Conservation (phyloP, 352 stramenopile species). For the Phytophthora hibernalis region DNA sequence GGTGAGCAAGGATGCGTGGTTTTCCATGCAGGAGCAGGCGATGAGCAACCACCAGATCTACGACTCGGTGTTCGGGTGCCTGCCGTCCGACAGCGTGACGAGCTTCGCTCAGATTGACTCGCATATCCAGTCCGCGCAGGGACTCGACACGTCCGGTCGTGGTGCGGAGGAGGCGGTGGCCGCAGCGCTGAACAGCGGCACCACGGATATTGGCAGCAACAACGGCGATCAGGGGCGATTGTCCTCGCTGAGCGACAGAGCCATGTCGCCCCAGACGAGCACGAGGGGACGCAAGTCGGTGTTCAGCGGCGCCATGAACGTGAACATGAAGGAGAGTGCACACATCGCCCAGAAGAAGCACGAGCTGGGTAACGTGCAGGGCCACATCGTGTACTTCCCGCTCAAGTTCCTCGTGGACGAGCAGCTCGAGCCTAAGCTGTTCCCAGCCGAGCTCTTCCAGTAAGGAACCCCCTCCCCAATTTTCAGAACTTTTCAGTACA, state of each 20-base stretch:
- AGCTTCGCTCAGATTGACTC: slow-evolving; percentile 77
- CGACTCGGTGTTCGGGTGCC: slow-evolving; percentile 81
- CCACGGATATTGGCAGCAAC: slow-evolving; percentile 32
- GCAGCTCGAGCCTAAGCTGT: slow-evolving; percentile 80
- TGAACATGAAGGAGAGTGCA: slow-evolving; percentile 74
- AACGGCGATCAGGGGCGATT: slow-evolving; percentile 23
- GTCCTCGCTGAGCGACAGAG: slow-evolving; percentile 34
- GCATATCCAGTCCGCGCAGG: slow-evolving; percentile 44
- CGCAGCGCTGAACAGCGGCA: slow-evolving; percentile 21
- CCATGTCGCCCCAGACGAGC: slow-evolving; percentile 30
- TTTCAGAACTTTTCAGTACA: slow-evolving; percentile 7
- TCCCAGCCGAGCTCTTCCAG: slow-evolving; percentile 85
- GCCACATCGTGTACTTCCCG: slow-evolving; percentile 89
- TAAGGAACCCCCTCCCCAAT: slow-evolving; percentile 22
- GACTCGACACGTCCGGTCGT: slow-evolving; percentile 40
- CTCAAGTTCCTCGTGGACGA: slow-evolving; percentile 86
- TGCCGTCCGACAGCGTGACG: slow-evolving; percentile 78
- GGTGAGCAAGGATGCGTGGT: slow-evolving; percentile 71
- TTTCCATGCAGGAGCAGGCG: slow-evolving; percentile 85
- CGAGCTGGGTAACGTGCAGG: slow-evolving; percentile 71
- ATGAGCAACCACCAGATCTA: slow-evolving; percentile 88
- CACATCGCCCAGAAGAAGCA: slow-evolving; percentile 71
- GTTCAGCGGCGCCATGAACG: slow-evolving; percentile 67
- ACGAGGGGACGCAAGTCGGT: slow-evolving; percentile 44
- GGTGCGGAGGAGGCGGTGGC: slow-evolving; percentile 39